Base-by-base conservation (phyloP, 2,329 filamentous ascomycete species). In the Colletotrichum incanum region DNA sequence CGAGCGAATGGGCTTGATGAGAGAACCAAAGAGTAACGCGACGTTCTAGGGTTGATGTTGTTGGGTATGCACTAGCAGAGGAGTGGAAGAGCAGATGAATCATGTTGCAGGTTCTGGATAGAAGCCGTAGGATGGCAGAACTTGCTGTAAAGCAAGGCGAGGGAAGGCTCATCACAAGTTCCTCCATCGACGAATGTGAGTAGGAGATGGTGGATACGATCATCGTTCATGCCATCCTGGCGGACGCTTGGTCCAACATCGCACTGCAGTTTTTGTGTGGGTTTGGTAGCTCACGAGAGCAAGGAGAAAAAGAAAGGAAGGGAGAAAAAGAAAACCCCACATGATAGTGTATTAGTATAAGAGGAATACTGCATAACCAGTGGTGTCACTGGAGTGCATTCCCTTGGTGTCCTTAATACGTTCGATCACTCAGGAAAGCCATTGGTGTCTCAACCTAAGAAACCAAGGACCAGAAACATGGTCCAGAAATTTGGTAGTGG, bases 31-130 rank as follows among this genome's bases (percentile, higher is more conserved):
- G 2, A 20, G 7, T 8, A 11, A 31, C 16, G 23, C 18, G 18
- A 14, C 26, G 16, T 20, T n/a, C 8, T 55, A 64, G 61, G 49
- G 28, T 34, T 64, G 56, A 28, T 28, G 12, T 34, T 16, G 23
- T 34, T 11, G 41, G 12, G 18, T 16, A 28, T 26, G 9, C 43
- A 18, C 18, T 7, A 45, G 12, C 4, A 18, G 16, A 23, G 26
- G 7, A 26, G 9, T 52, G 11, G n/a, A 7, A 3, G 12, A 16
- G 4, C 8, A 5, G 11, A 5, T 5, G 9, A 12, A 1, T 9
- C 11, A 3, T 18, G 45, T 28, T 8, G 2, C 1, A n/a, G 3
- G n/a, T 3, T 7, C 4, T 18, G 16, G 5, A n/a, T 1, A 28
- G 39, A 14, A 28, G 39, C 5, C 6, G 16, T 3, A 18, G 16